phyloP scores from a whole-genome alignment of 768 basidiomycete genomes.

The Hypholoma sublateritium region DNA sequence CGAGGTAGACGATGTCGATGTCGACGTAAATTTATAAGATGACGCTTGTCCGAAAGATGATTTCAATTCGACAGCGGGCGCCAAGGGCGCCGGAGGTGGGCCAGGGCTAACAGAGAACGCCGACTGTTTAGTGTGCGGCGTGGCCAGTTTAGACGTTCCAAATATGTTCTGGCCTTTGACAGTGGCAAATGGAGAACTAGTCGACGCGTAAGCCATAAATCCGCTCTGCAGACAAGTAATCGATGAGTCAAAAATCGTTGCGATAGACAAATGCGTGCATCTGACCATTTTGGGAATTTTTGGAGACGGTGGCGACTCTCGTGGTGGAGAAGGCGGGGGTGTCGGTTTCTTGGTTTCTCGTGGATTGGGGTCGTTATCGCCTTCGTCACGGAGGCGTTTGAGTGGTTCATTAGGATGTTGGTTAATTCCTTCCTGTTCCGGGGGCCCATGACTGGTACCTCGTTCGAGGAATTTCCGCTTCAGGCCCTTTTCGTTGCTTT shows the following conservation, averaged over 20 bases:
- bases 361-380: constrained; percentile 63
- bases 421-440: constrained; percentile 26
- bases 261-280: constrained; percentile 15
- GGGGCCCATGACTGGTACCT: constrained; percentile 61
- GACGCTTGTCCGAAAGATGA: constrained; percentile 21
- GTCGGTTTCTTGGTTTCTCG: constrained; percentile 59
- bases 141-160: constrained; percentile 36
- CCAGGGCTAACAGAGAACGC: constrained; percentile 24
- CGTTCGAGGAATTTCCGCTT: constrained; percentile 73
- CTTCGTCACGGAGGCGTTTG: constrained; percentile 64
- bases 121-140: constrained; percentile 30
- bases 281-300: constrained; percentile 45
- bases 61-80: constrained; percentile 13
- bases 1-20: constrained; percentile 8
- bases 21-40: constrained; percentile 7
- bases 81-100: constrained; percentile 6
- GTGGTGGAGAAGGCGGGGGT: constrained; percentile 62
- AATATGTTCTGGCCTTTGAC: constrained; percentile 70
- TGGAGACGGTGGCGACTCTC: constrained; percentile 30
- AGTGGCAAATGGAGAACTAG: constrained; percentile 70
- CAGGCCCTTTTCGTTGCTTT: constrained; percentile 57
- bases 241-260: constrained; percentile 1
- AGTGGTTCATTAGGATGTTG: constrained; percentile 36
- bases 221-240: constrained; percentile 46
- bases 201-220: constrained; percentile 79